These are phyloP conservation scores for Diaporthe longicolla DNA, from an alignment of 2,329 filamentous ascomycete species.

Conservation along the genomic window DNA sequence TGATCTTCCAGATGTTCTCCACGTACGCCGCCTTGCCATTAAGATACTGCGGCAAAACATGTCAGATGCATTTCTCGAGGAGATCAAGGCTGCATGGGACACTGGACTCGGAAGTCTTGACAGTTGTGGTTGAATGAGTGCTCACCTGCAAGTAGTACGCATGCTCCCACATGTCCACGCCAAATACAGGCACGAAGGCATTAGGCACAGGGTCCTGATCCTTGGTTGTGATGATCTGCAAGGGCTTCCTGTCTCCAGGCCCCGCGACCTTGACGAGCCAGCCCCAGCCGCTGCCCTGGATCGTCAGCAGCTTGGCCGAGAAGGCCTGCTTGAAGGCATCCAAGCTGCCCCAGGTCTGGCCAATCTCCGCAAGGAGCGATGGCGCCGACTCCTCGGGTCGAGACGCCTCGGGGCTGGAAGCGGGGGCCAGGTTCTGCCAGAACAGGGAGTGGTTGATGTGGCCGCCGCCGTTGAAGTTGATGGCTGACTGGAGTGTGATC, in stretches of 20 bases:
- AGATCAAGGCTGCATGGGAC: too few relatives aligned
- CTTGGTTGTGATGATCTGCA: constrained; percentile 85
- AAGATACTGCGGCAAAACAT: constrained; percentile 72
- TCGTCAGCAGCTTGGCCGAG: constrained; percentile 73
- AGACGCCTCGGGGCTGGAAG: constrained; percentile 69
- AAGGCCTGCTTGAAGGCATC: constrained; percentile 77
- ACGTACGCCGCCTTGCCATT: constrained; percentile 83
- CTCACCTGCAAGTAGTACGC: constrained; percentile 86
- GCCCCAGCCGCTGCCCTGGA: constrained; percentile 90
- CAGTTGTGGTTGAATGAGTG: neutral
- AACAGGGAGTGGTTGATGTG: constrained; percentile 78
- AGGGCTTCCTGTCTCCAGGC: constrained; percentile 53
- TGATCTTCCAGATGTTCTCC: constrained; percentile 82
- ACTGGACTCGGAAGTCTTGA: too few relatives aligned
- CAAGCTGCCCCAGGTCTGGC: constrained; percentile 77
- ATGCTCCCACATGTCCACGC: constrained; percentile 94
- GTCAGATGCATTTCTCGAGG: neutral
- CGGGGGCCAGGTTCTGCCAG: constrained; percentile 79
- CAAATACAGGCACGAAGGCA: constrained; percentile 78
- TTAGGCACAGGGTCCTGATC: constrained; percentile 84
- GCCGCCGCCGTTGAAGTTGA: constrained; percentile 78
- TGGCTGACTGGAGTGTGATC: constrained; percentile 72
- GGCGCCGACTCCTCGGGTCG: constrained; percentile 64
- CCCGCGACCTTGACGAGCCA: constrained; percentile 81
- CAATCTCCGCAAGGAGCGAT: constrained; percentile 72